These are phyloP conservation scores for Poa annua DNA, from an alignment of 176 grass and related monocot genomes.

Conservation along the genomic window DNA sequence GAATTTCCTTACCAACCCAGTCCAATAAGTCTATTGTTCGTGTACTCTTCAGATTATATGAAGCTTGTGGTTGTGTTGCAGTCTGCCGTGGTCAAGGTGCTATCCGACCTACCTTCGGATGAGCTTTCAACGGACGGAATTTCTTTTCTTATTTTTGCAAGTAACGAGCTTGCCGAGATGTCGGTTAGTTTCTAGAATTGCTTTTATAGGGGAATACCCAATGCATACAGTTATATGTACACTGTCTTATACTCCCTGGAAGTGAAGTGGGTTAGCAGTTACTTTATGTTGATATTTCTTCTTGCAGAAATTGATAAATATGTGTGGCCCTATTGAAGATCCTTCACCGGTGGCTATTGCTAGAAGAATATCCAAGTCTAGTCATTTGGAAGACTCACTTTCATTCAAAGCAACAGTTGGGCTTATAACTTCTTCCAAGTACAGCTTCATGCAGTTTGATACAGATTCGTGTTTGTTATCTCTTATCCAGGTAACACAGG, in stretches of 20 bases:
- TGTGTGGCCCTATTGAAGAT: slow-evolving; percentile 86
- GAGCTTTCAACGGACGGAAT: slow-evolving; percentile 56
- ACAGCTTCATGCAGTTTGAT: slow-evolving; percentile 76
- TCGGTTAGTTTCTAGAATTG: slow-evolving; percentile 51
- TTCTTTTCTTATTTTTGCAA: slow-evolving; percentile 64
- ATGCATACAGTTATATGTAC: slow-evolving; percentile 29
- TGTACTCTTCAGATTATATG: slow-evolving; percentile 34
- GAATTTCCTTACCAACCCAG: slow-evolving; percentile 8
- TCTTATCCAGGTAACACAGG: slow-evolving; percentile 87
- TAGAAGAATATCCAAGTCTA: slow-evolving; percentile 61
- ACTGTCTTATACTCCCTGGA: slow-evolving; percentile 31
- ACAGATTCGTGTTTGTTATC: slow-evolving; percentile 77
- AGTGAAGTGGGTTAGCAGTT: slow-evolving; percentile 31
- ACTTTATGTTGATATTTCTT: slow-evolving; percentile 41
- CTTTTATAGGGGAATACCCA: slow-evolving; percentile 12
- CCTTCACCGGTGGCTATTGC: slow-evolving; percentile 60
- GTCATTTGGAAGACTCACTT: slow-evolving; percentile 70
- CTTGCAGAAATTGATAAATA: slow-evolving; percentile 83
- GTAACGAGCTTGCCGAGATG: slow-evolving; percentile 79
- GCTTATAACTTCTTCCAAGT: slow-evolving; percentile 73
- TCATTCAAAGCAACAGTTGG: slow-evolving; percentile 76
- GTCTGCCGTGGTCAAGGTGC: slow-evolving; percentile 72
- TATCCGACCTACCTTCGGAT: slow-evolving; percentile 55
- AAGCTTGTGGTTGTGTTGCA: slow-evolving; percentile 61
- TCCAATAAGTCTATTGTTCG: slow-evolving; percentile 24